phyloP scores from a whole-genome alignment of 257 asterid species.

The Sherardia arvensis region DNA sequence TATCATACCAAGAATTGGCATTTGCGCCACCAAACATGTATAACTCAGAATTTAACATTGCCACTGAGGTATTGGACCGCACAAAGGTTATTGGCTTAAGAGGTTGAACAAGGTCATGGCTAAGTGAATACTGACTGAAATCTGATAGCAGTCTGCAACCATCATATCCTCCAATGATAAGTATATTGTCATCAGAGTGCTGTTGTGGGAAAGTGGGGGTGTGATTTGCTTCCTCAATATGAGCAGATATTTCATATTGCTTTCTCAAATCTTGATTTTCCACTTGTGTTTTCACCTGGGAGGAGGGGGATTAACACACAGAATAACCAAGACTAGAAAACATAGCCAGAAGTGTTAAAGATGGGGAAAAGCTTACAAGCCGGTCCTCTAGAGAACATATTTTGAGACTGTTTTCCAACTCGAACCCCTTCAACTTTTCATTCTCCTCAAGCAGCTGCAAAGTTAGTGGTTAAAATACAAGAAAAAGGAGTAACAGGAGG shows the following conservation, averaged over 20 bases:
- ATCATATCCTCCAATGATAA: conserved; percentile 57
- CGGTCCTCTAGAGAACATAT: conserved; percentile 43
- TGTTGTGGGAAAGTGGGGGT: neutral
- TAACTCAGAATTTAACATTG: conserved; percentile 42
- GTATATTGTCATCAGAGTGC: conserved; percentile 18
- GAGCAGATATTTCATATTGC: conserved; percentile 18
- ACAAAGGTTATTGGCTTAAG: conserved; percentile 35
- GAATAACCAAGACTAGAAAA: conserved; percentile 13
- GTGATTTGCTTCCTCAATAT: conserved; percentile 12
- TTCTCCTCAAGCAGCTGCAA: conserved; percentile 41
- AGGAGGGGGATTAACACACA: conserved; percentile 4
- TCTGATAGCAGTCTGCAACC: conserved; percentile 40
- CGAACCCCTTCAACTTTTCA: conserved; percentile 32
- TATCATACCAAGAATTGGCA: conserved; percentile 38
- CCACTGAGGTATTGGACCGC: conserved; percentile 36
- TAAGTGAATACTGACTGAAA: conserved; percentile 36
- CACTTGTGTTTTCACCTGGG: conserved; percentile 35
- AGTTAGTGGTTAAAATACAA: conserved; percentile 2
- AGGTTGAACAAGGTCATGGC: conserved; percentile 25
- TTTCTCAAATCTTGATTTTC: conserved; percentile 32
- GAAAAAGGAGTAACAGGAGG: neutral
- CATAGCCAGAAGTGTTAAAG: neutral
- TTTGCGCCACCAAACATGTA: conserved; percentile 47
- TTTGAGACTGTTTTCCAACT: conserved; percentile 30
- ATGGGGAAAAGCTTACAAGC: conserved; percentile 31